Base-by-base conservation (phyloP, 768 basidiomycete genomes). In the Fomitopsis pulvina region DNA sequence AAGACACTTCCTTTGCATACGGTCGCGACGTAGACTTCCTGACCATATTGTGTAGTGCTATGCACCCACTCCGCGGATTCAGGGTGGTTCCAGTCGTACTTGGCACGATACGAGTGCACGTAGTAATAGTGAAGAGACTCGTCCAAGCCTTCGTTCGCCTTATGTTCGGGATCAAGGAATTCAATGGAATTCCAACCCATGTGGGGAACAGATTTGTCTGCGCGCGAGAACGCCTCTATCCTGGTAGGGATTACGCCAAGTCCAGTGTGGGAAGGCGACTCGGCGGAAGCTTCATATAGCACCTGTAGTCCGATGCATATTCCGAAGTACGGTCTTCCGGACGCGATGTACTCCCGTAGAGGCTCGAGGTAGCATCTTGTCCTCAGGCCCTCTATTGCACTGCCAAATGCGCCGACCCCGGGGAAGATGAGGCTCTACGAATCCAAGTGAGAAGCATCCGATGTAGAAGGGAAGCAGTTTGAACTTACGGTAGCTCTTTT, bases 241-340 rank as follows among this genome's bases (percentile, higher is more conserved):
- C 75, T 73, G 57, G 73, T 82, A n/a, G 90, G 87, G 54, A 99
- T 84, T 56, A 92, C 67, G 16, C 83, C 88, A 20, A 98, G 76
- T n/a, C 95, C 94, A n/a, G 60, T 65, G 24, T 71, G 69, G 18
- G 65, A 60, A 14, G 80, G 76, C 12, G 85, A 84, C 71, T 99
- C 96, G 53, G 79, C 70, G 14, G 95, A 97, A 12, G 87, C 82
- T 51, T 78, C 71, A 70, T 92, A 98, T 53, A 99, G 87, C 50
- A 96, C 81, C 68, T 99, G 96, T 84, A 99, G 86, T 60, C 96
- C 96, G 62, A 99, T 90, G 71, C 96, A 99, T 72, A 99, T 98
- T 32, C 92, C 92, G 68, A 96, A 91, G 69, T 96, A 99, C 2
- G 95, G 96, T 59, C 77, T 80, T 22, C 96, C 95, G 10, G 90